Evolutionary conservation across 805 yeast genomes (phyloP).

Genomic region (Grigorovia yakushimaensis): DNA sequence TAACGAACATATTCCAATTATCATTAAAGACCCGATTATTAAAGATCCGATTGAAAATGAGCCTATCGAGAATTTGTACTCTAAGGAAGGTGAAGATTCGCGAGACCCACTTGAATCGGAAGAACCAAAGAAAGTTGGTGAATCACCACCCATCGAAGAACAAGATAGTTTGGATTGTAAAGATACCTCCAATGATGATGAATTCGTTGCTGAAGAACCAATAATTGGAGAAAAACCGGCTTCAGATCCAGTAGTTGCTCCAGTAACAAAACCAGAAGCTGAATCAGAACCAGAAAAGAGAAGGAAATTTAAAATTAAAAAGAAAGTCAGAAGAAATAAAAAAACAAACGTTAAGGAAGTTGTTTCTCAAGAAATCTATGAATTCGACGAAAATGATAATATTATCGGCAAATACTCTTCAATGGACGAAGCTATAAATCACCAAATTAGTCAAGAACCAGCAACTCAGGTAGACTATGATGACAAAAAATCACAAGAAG

Average conservation of each 20-base stretch:
- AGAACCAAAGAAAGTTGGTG: too few relatives aligned
- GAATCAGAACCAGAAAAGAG: conserved; percentile 2
- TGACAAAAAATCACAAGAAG: neutral
- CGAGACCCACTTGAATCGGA: too few relatives aligned
- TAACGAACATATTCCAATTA: neutral
- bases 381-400: conserved; percentile 8
- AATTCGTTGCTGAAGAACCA: neutral
- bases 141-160: too few relatives aligned
- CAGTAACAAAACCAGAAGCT: neutral
- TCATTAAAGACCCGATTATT: neutral
- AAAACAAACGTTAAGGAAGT: conserved; percentile 33
- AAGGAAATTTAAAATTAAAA: conserved; percentile 29
- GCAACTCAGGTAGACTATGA: neutral
- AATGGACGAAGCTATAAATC: conserved; percentile 2
- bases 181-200: neutral
- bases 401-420: conserved; percentile 2
- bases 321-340: conserved; percentile 32
- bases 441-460: neutral
- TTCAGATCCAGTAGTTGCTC: neutral
- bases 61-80: neutral
- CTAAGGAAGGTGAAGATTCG: neutral
- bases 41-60: neutral
- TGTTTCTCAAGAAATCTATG: conserved; percentile 25
- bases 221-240: neutral
- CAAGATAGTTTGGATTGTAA: neutral